Percentiles rank a stretch among this genome's conserved stretches.
Conservation (phyloP, 1,139 yeast genomes). For the Saccharomyces hybrid region DNA sequence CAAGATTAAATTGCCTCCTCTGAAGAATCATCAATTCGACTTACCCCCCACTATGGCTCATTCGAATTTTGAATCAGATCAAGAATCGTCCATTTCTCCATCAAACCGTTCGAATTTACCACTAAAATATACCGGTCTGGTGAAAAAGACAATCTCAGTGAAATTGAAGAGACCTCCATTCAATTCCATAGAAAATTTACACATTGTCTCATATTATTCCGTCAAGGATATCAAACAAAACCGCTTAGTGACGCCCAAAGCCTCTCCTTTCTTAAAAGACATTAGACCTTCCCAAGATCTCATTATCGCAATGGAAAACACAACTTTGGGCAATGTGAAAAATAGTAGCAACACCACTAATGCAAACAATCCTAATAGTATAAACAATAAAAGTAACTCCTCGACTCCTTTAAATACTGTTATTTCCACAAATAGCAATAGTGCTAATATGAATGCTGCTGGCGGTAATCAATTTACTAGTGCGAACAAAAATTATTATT, state of each 20-base stretch:
- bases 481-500: slow-evolving; percentile 1
- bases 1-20: not conserved
- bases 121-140: slow-evolving; percentile 66
- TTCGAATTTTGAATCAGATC: not conserved
- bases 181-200: slow-evolving; percentile 44
- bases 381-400: slow-evolving; percentile 1
- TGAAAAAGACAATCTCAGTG: slow-evolving; percentile 73
- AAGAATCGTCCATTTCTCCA: not conserved
- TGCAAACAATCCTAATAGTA: slow-evolving; percentile 1
- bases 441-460: not conserved
- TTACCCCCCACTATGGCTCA: not conserved
- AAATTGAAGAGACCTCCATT: slow-evolving; percentile 31
- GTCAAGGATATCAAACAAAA: slow-evolving; percentile 63
- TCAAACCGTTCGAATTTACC: slow-evolving; percentile 26
- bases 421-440: not conserved
- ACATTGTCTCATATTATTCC: slow-evolving; percentile 68
- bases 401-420: not conserved
- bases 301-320: slow-evolving; percentile 51
- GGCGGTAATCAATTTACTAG: not conserved
- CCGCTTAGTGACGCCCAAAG: slow-evolving; percentile 50
- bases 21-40: not conserved
- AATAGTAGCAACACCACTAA: not conserved
- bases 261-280: slow-evolving; percentile 42
- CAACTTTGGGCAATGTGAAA: slow-evolving; percentile 40
- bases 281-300: slow-evolving; percentile 46